These are phyloP conservation scores for Boletus subcaerulescens DNA, from an alignment of 768 basidiomycete species.

Conservation along the genomic window DNA sequence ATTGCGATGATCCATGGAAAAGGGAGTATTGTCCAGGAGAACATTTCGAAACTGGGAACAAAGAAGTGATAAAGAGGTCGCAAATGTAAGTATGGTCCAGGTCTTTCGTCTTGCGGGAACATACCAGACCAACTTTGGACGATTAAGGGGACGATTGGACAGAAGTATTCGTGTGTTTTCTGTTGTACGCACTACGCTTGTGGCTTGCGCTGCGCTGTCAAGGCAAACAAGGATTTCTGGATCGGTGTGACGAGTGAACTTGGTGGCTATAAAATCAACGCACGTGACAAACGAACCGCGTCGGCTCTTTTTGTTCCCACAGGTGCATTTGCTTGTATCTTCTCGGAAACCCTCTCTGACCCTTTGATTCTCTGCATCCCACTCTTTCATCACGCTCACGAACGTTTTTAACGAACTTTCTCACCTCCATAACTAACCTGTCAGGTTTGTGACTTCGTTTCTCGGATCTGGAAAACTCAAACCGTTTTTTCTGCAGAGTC, in stretches of 20 bases:
- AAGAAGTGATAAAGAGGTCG: constrained; percentile 7
- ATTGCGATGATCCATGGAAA: constrained; percentile 18
- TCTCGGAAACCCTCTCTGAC: constrained; percentile 9
- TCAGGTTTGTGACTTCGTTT: constrained; percentile 11
- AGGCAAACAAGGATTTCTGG: neutral
- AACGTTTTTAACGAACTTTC: constrained; percentile 15
- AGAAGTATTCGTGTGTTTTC: neutral
- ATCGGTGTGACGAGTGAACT: too few relatives aligned
- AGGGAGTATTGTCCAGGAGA: constrained; percentile 20
- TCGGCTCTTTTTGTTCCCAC: constrained; percentile 18
- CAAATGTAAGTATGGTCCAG: neutral
- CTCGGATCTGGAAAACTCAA: neutral
- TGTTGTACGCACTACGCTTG: neutral
- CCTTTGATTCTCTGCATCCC: neutral
- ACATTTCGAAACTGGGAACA: constrained; percentile 17
- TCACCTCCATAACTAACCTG: constrained; percentile 10
- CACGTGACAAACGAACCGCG: constrained; percentile 36
- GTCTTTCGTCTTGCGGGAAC: neutral
- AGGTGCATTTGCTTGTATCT: constrained; percentile 2
- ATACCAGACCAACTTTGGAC: neutral
- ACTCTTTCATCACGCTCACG: constrained; percentile 8
- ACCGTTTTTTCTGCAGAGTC: constrained; percentile 12
- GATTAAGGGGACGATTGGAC: neutral
- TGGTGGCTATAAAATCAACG: constrained; percentile 24
- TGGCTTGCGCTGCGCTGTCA: neutral